Conservation (phyloP, 768 basidiomycete genomes). For the Mycena alexandri region DNA sequence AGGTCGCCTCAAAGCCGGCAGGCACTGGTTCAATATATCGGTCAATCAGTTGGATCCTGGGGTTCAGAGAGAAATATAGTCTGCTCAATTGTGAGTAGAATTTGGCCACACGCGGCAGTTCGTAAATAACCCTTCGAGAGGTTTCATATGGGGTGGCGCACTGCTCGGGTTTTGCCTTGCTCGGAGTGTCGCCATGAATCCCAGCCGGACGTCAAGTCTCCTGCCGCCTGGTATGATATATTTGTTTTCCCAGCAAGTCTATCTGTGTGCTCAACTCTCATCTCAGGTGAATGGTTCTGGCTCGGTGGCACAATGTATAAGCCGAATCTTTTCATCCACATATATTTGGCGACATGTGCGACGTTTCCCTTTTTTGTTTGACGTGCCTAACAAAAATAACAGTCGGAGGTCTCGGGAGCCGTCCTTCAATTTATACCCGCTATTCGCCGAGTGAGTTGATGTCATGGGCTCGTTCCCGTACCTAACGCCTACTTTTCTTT, state of each 20-base stretch:
- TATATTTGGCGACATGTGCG: constrained; percentile 42
- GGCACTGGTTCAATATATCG: constrained; percentile 28
- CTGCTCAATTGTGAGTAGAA: constrained; percentile 37
- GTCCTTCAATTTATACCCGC: constrained; percentile 43
- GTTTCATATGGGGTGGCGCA: constrained; percentile 43
- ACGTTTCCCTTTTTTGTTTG: neutral
- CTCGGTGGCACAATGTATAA: constrained; percentile 37
- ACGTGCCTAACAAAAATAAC: neutral
- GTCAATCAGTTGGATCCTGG: constrained; percentile 42
- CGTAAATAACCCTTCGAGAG: constrained; percentile 25
- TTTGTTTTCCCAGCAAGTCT: neutral
- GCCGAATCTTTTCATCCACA: constrained; percentile 41
- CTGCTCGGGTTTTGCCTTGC: constrained; percentile 44
- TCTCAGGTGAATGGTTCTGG: constrained; percentile 45
- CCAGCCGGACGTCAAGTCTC: neutral
- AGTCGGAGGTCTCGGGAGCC: constrained; percentile 43
- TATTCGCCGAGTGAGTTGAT: constrained; percentile 39
- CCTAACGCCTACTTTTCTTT: neutral
- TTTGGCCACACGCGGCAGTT: neutral
- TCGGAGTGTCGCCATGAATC: constrained; percentile 36
- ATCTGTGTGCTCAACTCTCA: neutral
- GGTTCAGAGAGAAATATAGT: constrained; percentile 43
- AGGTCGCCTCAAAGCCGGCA: too few species aligned
- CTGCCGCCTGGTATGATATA: constrained; percentile 16
- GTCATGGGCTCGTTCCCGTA: neutral